A percentile compares a stretch with the other conserved stretches of the same genome.
These are phyloP conservation scores for Kazachstania viticola DNA, from an alignment of 805 yeast genomes.

Conservation along the genomic window DNA sequence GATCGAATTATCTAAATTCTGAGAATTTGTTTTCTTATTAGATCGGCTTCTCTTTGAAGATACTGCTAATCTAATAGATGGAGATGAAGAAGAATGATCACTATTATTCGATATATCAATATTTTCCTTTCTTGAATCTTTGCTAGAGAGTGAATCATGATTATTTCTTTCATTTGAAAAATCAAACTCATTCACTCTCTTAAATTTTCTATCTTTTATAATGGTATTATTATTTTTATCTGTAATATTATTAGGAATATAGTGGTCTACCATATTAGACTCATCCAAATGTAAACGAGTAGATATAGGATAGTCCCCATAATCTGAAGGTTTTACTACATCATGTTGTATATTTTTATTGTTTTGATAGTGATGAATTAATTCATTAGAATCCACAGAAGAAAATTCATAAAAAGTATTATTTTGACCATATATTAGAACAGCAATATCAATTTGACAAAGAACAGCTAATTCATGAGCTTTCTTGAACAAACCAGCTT, in stretches of 20 bases:
- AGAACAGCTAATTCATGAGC: constrained; percentile 60
- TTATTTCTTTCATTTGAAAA: no score
- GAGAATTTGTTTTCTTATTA: neutral
- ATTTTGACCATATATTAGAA: constrained; percentile 72
- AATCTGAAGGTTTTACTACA: constrained; percentile 51
- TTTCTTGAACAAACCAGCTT: constrained; percentile 80
- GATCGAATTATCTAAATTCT: no score
- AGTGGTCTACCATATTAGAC: neutral
- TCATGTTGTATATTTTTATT: constrained; percentile 35
- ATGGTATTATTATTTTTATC: no score
- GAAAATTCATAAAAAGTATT: constrained; percentile 79
- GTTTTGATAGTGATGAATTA: constrained; percentile 32
- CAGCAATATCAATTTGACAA: constrained; percentile 88
- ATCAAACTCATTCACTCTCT: no score
- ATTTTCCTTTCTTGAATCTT: neutral
- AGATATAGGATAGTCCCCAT: constrained; percentile 43
- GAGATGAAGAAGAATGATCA: neutral
- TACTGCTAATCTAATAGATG: no score
- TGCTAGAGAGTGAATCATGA: no score
- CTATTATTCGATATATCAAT: neutral
- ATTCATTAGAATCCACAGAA: constrained; percentile 50
- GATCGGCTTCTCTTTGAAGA: no score
- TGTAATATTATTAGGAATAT: no score
- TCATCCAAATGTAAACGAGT: neutral
- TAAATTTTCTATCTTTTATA: no score